Percentiles rank a stretch among this genome's conserved stretches.
These are phyloP conservation scores for Chrysopogon serrulatus DNA, from an alignment of 176 grass and related monocot species.

Conservation along the genomic window DNA sequence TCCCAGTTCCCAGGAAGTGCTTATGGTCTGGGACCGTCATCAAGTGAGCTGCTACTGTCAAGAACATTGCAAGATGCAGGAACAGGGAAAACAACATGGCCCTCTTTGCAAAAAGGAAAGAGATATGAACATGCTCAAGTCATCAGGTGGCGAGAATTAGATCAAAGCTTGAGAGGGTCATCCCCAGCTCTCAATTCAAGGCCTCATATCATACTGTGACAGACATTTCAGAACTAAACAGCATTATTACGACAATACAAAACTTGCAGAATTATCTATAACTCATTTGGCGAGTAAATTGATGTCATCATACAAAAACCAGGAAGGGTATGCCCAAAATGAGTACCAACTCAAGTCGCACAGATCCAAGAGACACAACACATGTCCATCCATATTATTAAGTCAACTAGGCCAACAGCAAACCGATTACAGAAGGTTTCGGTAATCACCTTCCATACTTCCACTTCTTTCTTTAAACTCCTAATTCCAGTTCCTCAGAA, in stretches of 20 bases:
- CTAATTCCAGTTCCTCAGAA: neutral
- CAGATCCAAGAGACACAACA: neutral
- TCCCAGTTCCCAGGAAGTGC: no score
- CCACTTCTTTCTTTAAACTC: neutral
- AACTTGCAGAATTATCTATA: neutral
- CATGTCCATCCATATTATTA: neutral
- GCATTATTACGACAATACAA: neutral
- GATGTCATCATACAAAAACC: neutral
- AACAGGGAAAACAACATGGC: neutral
- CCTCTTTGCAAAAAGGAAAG: neutral
- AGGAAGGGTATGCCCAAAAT: neutral
- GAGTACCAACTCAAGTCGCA: neutral
- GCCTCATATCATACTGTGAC: neutral
- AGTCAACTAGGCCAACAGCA: neutral
- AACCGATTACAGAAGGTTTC: neutral
- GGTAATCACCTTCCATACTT: neutral
- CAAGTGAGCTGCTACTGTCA: neutral
- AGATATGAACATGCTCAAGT: neutral
- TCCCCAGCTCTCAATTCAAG: neutral
- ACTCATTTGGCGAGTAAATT: neutral
- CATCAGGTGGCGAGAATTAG: neutral
- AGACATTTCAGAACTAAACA: neutral
- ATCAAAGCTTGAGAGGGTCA: neutral
- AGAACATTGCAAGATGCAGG: neutral
- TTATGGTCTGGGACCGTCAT: neutral